Evolutionary conservation across 106 monocot species (phyloP), one percentile per base, ranked within the genome.

Genomic region (Dactylorhiza incarnata): DNA sequence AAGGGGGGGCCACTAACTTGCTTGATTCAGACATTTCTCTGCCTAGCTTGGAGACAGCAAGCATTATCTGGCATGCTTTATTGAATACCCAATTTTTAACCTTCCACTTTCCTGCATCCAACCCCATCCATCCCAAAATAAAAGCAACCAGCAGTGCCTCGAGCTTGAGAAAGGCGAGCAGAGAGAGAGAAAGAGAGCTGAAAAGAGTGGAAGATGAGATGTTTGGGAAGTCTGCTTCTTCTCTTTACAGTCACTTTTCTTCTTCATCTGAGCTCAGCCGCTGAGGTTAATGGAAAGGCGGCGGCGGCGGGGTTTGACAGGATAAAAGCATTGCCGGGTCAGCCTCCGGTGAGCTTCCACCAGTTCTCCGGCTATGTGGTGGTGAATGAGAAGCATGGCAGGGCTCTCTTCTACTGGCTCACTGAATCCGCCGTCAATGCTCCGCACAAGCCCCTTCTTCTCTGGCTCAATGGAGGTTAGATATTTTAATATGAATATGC

Each of bases 401-500:
- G 95, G 26, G 92, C 95, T 61, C 88, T 92, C 78, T 95, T 95
- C 87, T 95, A 95, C 78, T 95, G 95, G 95, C 83, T 95, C 48
- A 89, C 88, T 19, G 95, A 95, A 74, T 90, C 95, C 23, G 75
- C 55, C 52, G 46, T 49, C 25, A 75, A 81, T 53, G 81, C 95
- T 72, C 76, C 75, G 17, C 70, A 17, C 68, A 95, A 92, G 80
- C 95, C 95, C 37, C 84, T 95, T 1, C 85, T 95, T 72, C 92
- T 95, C 19, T 95, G 95, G 95, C 95, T 95, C 74, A 95, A 95
- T 79, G 95, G 95, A 92, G 95, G 95, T 92, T 68, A n/a, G 54
- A 16, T 15, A 5, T 16, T n/a, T n/a, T 16, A 54, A 15, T 16
- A 54, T 4, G 5, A 52, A 2, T 0, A 52, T 5, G 4, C 4